phyloP scores from a whole-genome alignment of 805 yeast species.

The Ascoidea asiatica region DNA sequence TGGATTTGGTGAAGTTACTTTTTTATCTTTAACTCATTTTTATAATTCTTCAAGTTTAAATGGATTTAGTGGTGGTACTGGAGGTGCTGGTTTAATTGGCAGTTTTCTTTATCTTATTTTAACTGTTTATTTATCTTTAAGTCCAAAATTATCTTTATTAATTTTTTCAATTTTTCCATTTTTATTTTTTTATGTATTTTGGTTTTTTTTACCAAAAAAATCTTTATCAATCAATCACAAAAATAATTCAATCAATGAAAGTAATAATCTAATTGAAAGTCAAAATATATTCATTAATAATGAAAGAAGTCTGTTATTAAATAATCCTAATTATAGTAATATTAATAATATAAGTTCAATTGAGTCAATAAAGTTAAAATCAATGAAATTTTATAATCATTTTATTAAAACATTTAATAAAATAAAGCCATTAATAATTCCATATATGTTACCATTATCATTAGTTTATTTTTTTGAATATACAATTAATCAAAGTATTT shows the following conservation, averaged over 20 bases:
- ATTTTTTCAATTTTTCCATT: slow-evolving; percentile 44
- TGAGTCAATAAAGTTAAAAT: not conserved
- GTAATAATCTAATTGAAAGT: not conserved
- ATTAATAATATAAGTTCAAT: not conserved
- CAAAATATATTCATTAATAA: not conserved
- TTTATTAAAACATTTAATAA: slow-evolving; percentile 16
- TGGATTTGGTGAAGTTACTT: slow-evolving; percentile 86
- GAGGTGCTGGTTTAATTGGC: slow-evolving; percentile 88
- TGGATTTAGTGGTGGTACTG: slow-evolving; percentile 93
- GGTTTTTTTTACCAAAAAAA: slow-evolving; percentile 7
- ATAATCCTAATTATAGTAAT: not conserved
- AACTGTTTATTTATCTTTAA: slow-evolving; percentile 53
- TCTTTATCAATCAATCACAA: not conserved
- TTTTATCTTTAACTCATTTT: slow-evolving; percentile 74
- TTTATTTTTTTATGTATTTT: slow-evolving; percentile 27
- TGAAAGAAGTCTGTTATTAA: not conserved
- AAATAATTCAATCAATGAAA: not conserved
- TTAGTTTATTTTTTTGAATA: slow-evolving; percentile 82
- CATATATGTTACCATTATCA: slow-evolving; percentile 74
- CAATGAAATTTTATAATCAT: slow-evolving; percentile 9
- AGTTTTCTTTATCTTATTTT: slow-evolving; percentile 55
- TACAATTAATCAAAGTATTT: slow-evolving; percentile 78
- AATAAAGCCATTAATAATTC: slow-evolving; percentile 33
- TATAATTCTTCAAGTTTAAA: slow-evolving; percentile 49
- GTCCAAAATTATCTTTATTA: slow-evolving; percentile 40